Conservation (phyloP, 2,329 filamentous ascomycete genomes). For the Sporothrix pseudoabietina region DNA sequence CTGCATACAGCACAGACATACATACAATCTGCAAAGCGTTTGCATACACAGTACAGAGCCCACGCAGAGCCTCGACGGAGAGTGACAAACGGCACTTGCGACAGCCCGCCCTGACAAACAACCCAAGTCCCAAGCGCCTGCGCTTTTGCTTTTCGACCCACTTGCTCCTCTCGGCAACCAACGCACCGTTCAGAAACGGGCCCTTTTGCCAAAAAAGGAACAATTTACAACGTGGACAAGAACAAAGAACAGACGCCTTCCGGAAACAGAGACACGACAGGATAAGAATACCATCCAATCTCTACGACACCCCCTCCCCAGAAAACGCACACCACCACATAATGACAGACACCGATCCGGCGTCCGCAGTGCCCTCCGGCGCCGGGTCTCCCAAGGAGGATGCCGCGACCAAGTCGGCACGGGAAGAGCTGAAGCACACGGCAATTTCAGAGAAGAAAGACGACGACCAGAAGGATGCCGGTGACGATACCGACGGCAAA, state of each 20-base stretch:
- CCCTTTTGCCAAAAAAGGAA: not conserved
- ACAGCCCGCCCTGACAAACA: not conserved
- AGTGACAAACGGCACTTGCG: not conserved
- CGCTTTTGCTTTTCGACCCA: not conserved
- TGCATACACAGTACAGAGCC: not conserved
- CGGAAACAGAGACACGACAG: not conserved
- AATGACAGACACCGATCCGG: slow-evolving; percentile 30
- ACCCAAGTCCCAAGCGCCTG: not conserved
- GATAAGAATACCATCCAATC: not conserved
- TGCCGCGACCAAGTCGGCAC: slow-evolving; percentile 63
- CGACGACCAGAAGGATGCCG: slow-evolving; percentile 28
- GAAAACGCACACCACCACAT: not conserved
- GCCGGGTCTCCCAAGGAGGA: slow-evolving; percentile 53
- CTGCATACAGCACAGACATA: not conserved
- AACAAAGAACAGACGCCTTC: not conserved
- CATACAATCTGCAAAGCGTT: not conserved
- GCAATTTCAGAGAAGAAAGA: slow-evolving; percentile 58
- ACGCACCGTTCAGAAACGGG: not conserved
- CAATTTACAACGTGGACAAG: not conserved
- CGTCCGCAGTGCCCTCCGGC: slow-evolving; percentile 38
- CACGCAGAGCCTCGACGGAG: slow-evolving; percentile 8
- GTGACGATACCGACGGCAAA: slow-evolving; percentile 36
- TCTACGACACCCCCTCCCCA: not conserved
- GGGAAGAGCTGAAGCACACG: slow-evolving; percentile 66
- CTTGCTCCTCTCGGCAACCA: slow-evolving; percentile 15